Evolutionary conservation across 2,329 filamentous ascomycete species (phyloP).

Genomic region (Torrubiellomyces zombiae): DNA sequence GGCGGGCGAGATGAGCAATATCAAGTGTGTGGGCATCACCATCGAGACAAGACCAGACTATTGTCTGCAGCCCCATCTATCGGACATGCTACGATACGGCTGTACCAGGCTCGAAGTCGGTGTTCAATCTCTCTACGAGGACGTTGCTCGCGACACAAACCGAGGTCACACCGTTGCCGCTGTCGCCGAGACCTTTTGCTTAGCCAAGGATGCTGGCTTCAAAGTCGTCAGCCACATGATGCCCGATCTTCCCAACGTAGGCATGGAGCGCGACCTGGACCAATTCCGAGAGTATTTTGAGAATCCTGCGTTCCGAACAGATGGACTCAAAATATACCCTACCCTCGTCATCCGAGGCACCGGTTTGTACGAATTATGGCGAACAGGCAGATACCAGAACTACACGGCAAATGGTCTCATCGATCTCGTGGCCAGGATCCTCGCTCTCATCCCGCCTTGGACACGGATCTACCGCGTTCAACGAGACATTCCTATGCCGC

Average conservation of each 20-base stretch:
- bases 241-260: slow-evolving; percentile 94
- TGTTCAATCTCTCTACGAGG: slow-evolving; percentile 92
- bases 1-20: slow-evolving; percentile 88
- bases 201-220: slow-evolving; percentile 96
- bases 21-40: slow-evolving; percentile 96
- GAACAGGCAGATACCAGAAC: slow-evolving; percentile 93
- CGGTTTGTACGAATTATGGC: slow-evolving; percentile 91
- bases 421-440: slow-evolving; percentile 87
- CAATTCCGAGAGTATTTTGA: slow-evolving; percentile 98
- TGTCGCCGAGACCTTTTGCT: slow-evolving; percentile 88
- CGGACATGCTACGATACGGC: slow-evolving; percentile 92
- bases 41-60: slow-evolving; percentile 97
- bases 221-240: slow-evolving; percentile 99
- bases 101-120: slow-evolving; percentile 90
- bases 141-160: slow-evolving; percentile 96
- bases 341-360: slow-evolving; percentile 95
- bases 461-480: slow-evolving; percentile 97
- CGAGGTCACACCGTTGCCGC: slow-evolving; percentile 89
- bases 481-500: slow-evolving; percentile 97
- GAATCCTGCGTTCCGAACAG: slow-evolving; percentile 87
- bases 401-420: slow-evolving; percentile 96
- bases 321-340: slow-evolving; percentile 95
- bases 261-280: slow-evolving; percentile 92
- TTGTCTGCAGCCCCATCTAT: slow-evolving; percentile 86
- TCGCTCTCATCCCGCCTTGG: slow-evolving; percentile 91